Conservation (phyloP, 371 early-diverging fungal species). For the Smittium culicis region DNA sequence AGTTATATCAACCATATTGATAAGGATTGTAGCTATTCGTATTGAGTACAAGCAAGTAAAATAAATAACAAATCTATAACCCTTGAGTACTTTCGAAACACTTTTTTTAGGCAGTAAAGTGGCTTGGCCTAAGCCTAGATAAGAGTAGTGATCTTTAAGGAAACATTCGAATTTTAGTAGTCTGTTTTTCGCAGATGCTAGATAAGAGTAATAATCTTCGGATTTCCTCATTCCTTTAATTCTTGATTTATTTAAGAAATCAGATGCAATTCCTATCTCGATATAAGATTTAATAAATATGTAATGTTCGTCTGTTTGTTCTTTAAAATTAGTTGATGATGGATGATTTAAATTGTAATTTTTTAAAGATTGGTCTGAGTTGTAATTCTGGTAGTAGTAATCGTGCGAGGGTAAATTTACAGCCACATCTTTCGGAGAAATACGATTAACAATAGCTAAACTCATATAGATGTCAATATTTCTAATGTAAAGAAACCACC, state of each 20-base stretch:
- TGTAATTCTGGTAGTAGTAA: background rate
- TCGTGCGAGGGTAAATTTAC: background rate
- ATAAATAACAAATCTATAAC: too few relatives aligned
- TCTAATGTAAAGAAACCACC: background rate
- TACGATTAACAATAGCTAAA: background rate
- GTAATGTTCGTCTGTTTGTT: too few relatives aligned
- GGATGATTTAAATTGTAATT: background rate
- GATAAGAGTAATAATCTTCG: background rate
- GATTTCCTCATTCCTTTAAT: background rate
- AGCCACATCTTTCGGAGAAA: background rate
- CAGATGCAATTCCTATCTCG: background rate
- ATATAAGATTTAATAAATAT: background rate
- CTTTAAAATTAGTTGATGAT: background rate
- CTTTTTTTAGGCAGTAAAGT: background rate
- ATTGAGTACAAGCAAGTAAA: too few relatives aligned
- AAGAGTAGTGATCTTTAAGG: background rate
- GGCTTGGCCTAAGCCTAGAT: too few relatives aligned
- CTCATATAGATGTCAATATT: background rate
- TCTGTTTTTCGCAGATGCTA: background rate
- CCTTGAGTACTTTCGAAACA: background rate
- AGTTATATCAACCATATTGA: background rate
- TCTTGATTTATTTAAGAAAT: background rate
- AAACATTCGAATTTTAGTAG: background rate
- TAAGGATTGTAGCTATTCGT: background rate
- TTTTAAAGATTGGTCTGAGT: background rate